Conservation (phyloP, 2,329 filamentous ascomycete species). For the Rutstroemia sydowiana region DNA sequence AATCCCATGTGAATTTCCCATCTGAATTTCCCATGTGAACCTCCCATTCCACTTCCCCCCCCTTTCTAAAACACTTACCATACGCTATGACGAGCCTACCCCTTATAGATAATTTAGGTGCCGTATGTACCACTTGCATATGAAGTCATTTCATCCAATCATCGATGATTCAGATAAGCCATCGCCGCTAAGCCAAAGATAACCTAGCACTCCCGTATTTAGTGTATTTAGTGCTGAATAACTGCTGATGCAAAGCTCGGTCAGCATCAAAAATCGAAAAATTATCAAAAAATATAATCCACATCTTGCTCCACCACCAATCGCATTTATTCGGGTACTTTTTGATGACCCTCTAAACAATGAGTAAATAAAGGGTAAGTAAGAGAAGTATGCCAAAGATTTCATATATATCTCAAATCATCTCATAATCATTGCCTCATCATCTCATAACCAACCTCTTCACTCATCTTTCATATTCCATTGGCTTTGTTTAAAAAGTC, state of each 20-base stretch:
- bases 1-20: too few species aligned
- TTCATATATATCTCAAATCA: constrained; percentile 1
- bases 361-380: constrained; percentile 1
- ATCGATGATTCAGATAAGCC: not conserved
- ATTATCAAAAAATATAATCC: not conserved
- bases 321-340: too few species aligned
- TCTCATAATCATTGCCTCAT: constrained; percentile 9
- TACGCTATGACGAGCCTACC: too few species aligned
- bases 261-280: not conserved
- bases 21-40: too few species aligned
- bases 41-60: too few species aligned
- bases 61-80: too few species aligned
- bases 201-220: not conserved
- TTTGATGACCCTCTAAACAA: too few species aligned
- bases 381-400: not conserved
- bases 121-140: too few species aligned
- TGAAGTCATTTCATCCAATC: too few species aligned
- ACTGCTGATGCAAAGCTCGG: not conserved
- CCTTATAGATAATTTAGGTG: too few species aligned
- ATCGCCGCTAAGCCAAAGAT: not conserved
- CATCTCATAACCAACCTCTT: constrained; percentile 13
- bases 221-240: not conserved
- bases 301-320: not conserved
- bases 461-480: constrained; percentile 17
- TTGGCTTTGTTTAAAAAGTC: constrained; percentile 10